Evolutionary conservation across 2,329 filamentous ascomycete species (phyloP).

Genomic region (Hypoxylon sp.): DNA sequence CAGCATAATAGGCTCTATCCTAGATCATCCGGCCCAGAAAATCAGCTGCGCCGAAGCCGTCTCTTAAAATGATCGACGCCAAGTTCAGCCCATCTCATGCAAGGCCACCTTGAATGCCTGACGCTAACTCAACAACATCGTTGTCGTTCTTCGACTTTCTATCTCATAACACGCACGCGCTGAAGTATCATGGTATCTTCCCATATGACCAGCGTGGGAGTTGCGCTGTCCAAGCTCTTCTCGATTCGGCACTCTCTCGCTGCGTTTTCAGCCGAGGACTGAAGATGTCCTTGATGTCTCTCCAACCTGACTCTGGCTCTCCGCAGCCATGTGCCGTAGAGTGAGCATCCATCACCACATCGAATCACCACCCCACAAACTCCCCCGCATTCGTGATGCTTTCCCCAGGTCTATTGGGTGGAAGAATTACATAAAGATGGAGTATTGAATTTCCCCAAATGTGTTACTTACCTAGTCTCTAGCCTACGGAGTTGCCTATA

Average conservation of each 20-base stretch:
- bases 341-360: constrained; percentile 21
- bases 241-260: constrained; percentile 11
- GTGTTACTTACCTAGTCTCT: constrained; percentile 3
- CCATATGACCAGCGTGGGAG: background rate
- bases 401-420: constrained; percentile 23
- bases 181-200: constrained; percentile 3
- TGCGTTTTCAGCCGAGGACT: constrained; percentile 26
- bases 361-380: constrained; percentile 27
- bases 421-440: constrained; percentile 32
- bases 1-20: constrained; percentile 12
- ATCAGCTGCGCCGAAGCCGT: constrained; percentile 19
- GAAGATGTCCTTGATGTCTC: constrained; percentile 23
- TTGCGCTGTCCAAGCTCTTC: constrained; percentile 2
- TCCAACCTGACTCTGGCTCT: constrained; percentile 22
- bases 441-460: constrained; percentile 12
- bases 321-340: constrained; percentile 30
- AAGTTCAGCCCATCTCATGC: constrained; percentile 18
- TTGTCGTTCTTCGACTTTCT: background rate
- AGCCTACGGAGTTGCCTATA: constrained; percentile 20
- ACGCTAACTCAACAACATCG: background rate
- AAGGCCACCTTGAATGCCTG: constrained; percentile 3
- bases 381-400: constrained; percentile 31
- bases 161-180: no score
- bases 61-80: constrained; percentile 24
- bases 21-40: constrained; percentile 28